These are phyloP conservation scores for Candida krabiensis DNA, from an alignment of 805 yeast species.

Conservation along the genomic window DNA sequence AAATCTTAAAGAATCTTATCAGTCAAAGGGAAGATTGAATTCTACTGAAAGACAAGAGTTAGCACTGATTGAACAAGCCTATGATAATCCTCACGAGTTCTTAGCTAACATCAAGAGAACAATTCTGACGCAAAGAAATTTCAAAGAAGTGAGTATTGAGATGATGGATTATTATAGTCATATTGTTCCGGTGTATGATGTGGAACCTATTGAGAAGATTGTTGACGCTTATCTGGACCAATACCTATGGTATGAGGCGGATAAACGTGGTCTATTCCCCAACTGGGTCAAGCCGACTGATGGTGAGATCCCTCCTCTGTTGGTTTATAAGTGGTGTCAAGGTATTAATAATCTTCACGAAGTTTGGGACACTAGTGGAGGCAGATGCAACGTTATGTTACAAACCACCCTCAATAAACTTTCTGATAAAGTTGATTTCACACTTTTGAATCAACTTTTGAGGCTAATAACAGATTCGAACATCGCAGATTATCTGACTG, in stretches of 20 bases:
- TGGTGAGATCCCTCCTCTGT: conserved; percentile 85
- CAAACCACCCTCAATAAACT: conserved; percentile 70
- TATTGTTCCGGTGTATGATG: conserved; percentile 78
- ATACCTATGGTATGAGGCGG: conserved; percentile 94
- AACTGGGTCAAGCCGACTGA: conserved; percentile 96
- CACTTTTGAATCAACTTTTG: conserved; percentile 77
- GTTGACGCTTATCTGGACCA: conserved; percentile 96
- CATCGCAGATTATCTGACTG: conserved; percentile 91
- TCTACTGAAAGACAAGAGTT: conserved; percentile 89
- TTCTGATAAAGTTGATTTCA: conserved; percentile 85
- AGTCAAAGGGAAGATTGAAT: conserved; percentile 73
- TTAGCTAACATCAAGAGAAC: conserved; percentile 80
- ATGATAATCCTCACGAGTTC: conserved; percentile 95
- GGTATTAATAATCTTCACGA: conserved; percentile 77
- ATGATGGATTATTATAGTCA: conserved; percentile 91
- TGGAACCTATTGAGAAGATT: conserved; percentile 92
- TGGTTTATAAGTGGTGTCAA: conserved; percentile 92
- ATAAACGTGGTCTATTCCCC: conserved; percentile 83
- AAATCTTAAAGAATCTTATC: conserved; percentile 76
- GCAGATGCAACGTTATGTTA: conserved; percentile 81
- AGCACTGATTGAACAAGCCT: conserved; percentile 92
- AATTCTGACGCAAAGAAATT: conserved; percentile 83
- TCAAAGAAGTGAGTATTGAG: conserved; percentile 82
- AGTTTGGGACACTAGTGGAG: conserved; percentile 77
- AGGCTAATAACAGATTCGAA: conserved; percentile 83